Base-by-base conservation (phyloP, 164 flowering plant genomes). In the Magnolia sinica region DNA sequence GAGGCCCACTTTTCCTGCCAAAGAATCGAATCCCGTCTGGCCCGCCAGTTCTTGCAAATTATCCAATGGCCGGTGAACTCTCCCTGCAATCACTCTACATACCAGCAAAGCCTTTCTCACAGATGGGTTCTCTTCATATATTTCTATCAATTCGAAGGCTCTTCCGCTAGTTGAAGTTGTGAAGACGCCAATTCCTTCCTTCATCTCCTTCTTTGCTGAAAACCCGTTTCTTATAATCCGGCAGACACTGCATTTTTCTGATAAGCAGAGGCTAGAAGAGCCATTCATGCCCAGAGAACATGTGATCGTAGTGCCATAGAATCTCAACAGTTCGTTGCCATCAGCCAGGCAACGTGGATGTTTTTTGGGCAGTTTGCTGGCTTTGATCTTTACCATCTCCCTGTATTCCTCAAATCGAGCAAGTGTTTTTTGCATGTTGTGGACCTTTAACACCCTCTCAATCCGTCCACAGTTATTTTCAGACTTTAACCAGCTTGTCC, bases 1-100 rank as follows among this genome's bases (percentile, higher is more conserved):
- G 2, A 83, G 82, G 72, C 95, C 98, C 51, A 92, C 91, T 82
- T 91, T 93, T 8, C 94, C 97, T 2, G 97, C 97, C 84, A 95
- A 74, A 11, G 95, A 91, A 76, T 91, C 95, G 58, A 89, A 89
- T 83, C 92, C 92, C 1, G 87, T 65, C 74, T 89, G 92, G 29
- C 89, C 91, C 0, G 76, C 79, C 50, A 91, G 73, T 71, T 87
- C 93, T 76, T 87, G 87, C 50, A 87, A 71, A 77, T 87, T 89
- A 81, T 91, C 93, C 81, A 89, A 75, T 14, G 92, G 92, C 80
- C 86, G 83, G 64, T 89, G 92, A 71, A 91, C 93, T 72, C 95
- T 85, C 61, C 95, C 92, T n/a, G 95, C 95, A 67, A 89, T 87
- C 68, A 91, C 95, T 85, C 95, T 85, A 69, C 95, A 91, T 4